A percentile compares a stretch with the other conserved stretches of the same genome.
phyloP scores from a whole-genome alignment of 2,329 filamentous ascomycete species.

The Dactylonectria macrodidyma region DNA sequence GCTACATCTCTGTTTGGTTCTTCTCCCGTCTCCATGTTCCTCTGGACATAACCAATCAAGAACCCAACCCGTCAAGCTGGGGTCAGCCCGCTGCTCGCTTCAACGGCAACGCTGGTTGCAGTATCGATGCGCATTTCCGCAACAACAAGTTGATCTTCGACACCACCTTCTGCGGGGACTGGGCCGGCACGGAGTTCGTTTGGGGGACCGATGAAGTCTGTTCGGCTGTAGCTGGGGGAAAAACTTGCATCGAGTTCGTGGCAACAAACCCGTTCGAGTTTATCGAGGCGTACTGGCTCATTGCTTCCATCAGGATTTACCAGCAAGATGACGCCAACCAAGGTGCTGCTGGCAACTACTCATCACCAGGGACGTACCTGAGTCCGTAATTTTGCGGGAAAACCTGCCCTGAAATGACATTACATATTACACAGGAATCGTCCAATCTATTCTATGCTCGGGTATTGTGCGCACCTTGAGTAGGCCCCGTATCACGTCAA shows the following conservation, averaged over 20 bases:
- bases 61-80: conserved; percentile 75
- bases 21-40: conserved; percentile 77
- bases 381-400: background rate
- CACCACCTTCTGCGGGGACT: conserved; percentile 85
- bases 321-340: conserved; percentile 6
- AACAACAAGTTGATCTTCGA: conserved; percentile 81
- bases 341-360: background rate
- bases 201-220: conserved; percentile 71
- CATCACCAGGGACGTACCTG: background rate
- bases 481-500: too few species aligned
- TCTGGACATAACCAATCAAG: conserved; percentile 67
- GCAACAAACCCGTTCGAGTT: conserved; percentile 76
- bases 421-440: too few species aligned
- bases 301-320: conserved; percentile 76
- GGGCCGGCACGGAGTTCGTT: conserved; percentile 73
- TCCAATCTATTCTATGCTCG: too few species aligned
- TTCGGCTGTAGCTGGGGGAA: conserved; percentile 60
- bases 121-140: conserved; percentile 76
- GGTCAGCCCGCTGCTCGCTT: conserved; percentile 76
- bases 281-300: conserved; percentile 77
- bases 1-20: conserved; percentile 80
- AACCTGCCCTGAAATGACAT: background rate
- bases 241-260: conserved; percentile 78
- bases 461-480: too few species aligned
- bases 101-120: conserved; percentile 72